Evolutionary conservation across 2,329 filamentous ascomycete species (phyloP), one percentile per base, ranked within the genome.

Genomic region (Talaromyces sp.): DNA sequence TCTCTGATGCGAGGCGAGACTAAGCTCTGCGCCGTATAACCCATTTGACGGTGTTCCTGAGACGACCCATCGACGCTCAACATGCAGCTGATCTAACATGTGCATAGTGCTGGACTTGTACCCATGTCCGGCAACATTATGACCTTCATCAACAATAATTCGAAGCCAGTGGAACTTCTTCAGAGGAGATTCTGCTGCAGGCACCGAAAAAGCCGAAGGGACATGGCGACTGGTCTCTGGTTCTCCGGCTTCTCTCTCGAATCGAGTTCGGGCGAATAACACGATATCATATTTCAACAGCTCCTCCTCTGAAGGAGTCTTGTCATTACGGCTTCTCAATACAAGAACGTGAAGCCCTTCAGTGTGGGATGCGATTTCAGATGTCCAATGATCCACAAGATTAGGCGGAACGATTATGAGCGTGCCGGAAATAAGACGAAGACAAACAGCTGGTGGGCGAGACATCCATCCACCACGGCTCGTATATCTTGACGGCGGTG

Each of bases 71-170:
- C 90, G 87, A 19, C 91, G 86, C 56, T 92, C 89, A 16, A 92
- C 74, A 52, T 78, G 76, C 27, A 89, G 80, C 60, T 82, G 79
- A 41, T 84, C 78, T 5, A 87, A 79, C 9, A 88, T 80, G 16
- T 83, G 74, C 5, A 85, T 81, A 37, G 86, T 85, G 54, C 81
- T 84, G 1, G 87, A 92, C 69, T 83, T 86, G 60, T 81, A 81
- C 10, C 81, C 80, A 6, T 85, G 86, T 43, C 90, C 89, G 0
- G 92, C 91, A 66, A 97, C 88, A 66, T 86, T 90, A 74, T 97
- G 93, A 0, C 94, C 94, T 81, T 97, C 94, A 69, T 98, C 94
- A 19, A 96, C 90, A 54, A 98, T 93, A 56, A 96, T 89, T 1
- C 94, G 85, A 71, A 97, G 89, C 84, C 94, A 97, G 70, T 92